Percentiles rank a stretch among this genome's conserved stretches.
Conservation (phyloP, 768 basidiomycete species). For the Phylloporus sp. region DNA sequence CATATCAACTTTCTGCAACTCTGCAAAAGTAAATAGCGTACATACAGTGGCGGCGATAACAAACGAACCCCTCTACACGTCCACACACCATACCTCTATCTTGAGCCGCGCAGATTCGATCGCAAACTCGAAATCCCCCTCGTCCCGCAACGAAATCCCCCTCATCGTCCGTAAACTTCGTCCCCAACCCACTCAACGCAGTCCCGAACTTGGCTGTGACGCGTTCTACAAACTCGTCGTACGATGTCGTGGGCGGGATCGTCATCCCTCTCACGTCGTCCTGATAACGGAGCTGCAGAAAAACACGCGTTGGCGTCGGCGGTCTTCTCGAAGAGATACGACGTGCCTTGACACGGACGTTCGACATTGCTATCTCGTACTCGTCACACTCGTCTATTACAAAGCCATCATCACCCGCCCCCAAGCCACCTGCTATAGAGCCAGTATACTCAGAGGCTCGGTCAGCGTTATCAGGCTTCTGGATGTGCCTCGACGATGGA, state of each 20-base stretch:
- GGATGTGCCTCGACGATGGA: constrained; percentile 60
- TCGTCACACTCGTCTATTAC: constrained; percentile 70
- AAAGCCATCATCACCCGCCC: constrained; percentile 71
- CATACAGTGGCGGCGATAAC: too few species aligned
- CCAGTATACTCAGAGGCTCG: constrained; percentile 38
- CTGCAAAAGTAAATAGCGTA: too few species aligned
- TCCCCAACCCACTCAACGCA: constrained; percentile 44
- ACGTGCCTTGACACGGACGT: constrained; percentile 80
- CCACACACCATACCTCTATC: constrained; percentile 79
- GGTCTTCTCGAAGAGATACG: not conserved
- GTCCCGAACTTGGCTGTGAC: constrained; percentile 72
- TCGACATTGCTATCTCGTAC: constrained; percentile 63
- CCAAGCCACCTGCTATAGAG: constrained; percentile 16
- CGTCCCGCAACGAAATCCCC: constrained; percentile 74
- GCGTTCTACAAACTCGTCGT: constrained; percentile 70
- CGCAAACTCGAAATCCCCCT: constrained; percentile 86
- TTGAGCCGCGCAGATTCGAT: constrained; percentile 87
- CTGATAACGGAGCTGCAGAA: constrained; percentile 66
- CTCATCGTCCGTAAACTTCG: constrained; percentile 90
- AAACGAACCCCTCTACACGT: too few species aligned
- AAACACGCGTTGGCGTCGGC: not conserved
- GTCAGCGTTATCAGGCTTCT: constrained; percentile 53
- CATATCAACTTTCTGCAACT: too few species aligned
- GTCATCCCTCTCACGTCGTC: constrained; percentile 86
- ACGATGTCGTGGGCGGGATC: constrained; percentile 58